Percentiles rank a stretch among this genome's conserved stretches.
Conservation (phyloP, 108 stramenopile genomes). For the Asterionellopsis glacialis region DNA sequence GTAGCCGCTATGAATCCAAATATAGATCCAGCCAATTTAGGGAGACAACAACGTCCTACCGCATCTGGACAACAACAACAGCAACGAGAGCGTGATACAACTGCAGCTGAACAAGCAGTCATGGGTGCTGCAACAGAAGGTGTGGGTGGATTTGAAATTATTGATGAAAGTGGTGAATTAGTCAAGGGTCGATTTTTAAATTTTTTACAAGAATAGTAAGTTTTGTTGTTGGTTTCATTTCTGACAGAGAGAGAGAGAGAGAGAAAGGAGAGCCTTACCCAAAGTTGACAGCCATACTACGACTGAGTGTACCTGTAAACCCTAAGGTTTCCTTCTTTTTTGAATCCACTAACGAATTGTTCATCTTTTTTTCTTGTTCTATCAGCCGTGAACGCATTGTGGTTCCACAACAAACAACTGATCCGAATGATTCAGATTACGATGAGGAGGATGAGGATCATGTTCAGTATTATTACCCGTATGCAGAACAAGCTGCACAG, state of each 20-base stretch:
- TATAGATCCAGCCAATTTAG: background rate
- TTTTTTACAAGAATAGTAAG: slow-evolving; percentile 68
- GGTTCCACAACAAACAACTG: background rate
- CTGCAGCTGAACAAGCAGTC: slow-evolving; percentile 55
- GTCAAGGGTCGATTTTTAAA: slow-evolving; percentile 64
- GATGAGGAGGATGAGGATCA: slow-evolving; percentile 16
- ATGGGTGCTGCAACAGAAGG: slow-evolving; percentile 53
- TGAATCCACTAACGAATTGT: background rate
- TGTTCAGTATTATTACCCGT: slow-evolving; percentile 54
- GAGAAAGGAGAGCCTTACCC: too few relatives aligned
- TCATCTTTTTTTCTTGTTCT: background rate
- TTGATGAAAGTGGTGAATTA: slow-evolving; percentile 74
- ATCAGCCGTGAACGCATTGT: background rate
- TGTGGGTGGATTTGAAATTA: slow-evolving; percentile 45
- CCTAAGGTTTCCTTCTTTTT: too few relatives aligned
- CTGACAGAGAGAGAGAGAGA: too few relatives aligned
- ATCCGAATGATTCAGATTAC: slow-evolving; percentile 15
- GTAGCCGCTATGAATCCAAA: slow-evolving; percentile 22
- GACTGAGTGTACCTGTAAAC: too few relatives aligned
- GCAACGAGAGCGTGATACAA: slow-evolving; percentile 5
- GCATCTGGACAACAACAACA: too few relatives aligned
- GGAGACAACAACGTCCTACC: slow-evolving; percentile 3
- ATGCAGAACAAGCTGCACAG: slow-evolving; percentile 61
- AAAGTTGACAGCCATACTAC: too few relatives aligned
- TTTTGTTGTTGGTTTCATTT: slow-evolving; percentile 4